phyloP scores from a whole-genome alignment of 345 rosid species.

The Eucalyptus curtisii region DNA sequence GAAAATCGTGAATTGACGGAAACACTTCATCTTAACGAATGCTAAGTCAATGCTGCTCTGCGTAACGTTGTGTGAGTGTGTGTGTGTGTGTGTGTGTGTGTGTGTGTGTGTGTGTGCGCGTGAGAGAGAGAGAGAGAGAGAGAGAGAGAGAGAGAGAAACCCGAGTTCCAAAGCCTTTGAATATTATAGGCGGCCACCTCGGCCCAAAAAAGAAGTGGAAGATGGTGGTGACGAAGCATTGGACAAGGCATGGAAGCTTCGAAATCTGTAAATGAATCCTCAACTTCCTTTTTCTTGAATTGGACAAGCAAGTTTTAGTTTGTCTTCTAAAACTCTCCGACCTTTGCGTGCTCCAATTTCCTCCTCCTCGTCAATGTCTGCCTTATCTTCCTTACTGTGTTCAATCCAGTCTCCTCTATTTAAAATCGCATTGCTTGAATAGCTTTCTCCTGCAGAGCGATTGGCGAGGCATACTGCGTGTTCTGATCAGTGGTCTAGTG shows the following conservation, averaged over 20 bases:
- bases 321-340: neutral
- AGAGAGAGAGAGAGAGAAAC: neutral
- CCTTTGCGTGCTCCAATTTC: neutral
- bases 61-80: neutral
- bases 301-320: neutral
- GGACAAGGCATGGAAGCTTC: neutral
- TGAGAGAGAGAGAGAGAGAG: neutral
- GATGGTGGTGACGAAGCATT: neutral
- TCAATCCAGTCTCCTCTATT: neutral
- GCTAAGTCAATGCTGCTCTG: neutral
- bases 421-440: neutral
- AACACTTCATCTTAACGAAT: neutral
- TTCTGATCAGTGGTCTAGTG: neutral
- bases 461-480: neutral
- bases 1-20: neutral
- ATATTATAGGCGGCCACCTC: neutral
- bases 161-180: neutral
- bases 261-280: neutral
- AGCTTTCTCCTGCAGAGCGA: neutral
- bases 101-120: no score
- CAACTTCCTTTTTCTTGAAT: neutral
- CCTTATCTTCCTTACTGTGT: neutral
- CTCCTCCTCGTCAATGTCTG: neutral
- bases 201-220: neutral
- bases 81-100: no score